A percentile compares a stretch with the other conserved stretches of the same genome.
phyloP scores from a whole-genome alignment of 148 eudicot genomes.

The Rhododendron vialii region DNA sequence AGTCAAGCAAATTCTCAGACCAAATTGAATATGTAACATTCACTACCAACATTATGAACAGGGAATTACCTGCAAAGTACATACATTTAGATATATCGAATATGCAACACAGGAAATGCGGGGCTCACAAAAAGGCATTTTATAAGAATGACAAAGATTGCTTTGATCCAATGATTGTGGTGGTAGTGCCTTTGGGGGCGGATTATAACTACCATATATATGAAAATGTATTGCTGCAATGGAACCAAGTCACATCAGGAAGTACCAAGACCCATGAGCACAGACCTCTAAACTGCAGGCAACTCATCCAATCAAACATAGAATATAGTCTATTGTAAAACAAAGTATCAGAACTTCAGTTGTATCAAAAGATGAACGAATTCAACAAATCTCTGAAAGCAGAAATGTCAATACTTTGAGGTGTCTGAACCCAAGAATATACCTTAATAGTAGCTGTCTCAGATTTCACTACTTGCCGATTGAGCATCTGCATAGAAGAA shows the following conservation, averaged over 20 bases:
- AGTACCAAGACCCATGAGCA: not conserved
- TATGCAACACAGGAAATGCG: not conserved
- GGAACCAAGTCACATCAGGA: not conserved
- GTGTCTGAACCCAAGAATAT: constrained; percentile 3
- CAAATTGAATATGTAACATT: not conserved
- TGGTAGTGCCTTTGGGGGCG: not conserved
- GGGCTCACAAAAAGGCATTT: not conserved
- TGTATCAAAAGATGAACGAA: not conserved
- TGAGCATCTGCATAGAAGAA: constrained; percentile 64
- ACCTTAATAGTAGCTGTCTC: constrained; percentile 95
- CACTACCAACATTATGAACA: not conserved
- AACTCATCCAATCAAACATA: not conserved
- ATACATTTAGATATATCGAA: not conserved
- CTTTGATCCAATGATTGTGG: not conserved
- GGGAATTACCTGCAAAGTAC: not conserved
- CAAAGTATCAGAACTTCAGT: not conserved
- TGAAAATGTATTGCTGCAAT: not conserved
- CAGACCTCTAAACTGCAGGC: not conserved
- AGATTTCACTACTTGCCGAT: constrained; percentile 91
- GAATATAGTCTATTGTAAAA: not conserved
- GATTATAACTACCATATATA: not conserved
- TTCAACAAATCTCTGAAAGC: not conserved
- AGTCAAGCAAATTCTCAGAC: not conserved
- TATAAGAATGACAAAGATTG: not conserved
- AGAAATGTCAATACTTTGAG: not conserved